Conservation (phyloP, 2,329 filamentous ascomycete species). For the Botrytis galanthina region DNA sequence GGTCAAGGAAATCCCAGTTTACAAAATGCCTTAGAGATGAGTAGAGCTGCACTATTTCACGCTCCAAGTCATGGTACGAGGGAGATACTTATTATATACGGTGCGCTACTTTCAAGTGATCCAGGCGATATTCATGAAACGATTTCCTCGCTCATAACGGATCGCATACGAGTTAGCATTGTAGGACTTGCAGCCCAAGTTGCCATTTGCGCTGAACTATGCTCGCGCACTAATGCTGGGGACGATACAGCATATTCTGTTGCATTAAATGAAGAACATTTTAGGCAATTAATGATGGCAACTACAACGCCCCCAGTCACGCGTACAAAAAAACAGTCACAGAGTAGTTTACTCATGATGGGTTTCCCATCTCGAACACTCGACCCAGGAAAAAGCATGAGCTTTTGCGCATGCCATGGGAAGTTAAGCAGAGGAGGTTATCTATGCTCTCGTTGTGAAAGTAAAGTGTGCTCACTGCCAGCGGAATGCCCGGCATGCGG, state of each 20-base stretch:
- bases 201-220: constrained; percentile 87
- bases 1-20: constrained; percentile 75
- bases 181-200: constrained; percentile 90
- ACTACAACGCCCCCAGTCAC: constrained; percentile 88
- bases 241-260: constrained; percentile 76
- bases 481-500: constrained; percentile 89
- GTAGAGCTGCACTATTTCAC: constrained; percentile 85
- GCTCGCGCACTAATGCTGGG: constrained; percentile 80
- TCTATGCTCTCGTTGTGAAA: constrained; percentile 80
- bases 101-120: constrained; percentile 84
- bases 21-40: constrained; percentile 96
- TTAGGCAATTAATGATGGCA: constrained; percentile 82
- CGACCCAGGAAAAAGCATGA: constrained; percentile 61
- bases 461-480: constrained; percentile 86
- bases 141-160: constrained; percentile 71
- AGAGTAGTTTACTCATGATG: constrained; percentile 84
- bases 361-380: constrained; percentile 88
- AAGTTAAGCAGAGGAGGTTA: constrained; percentile 81
- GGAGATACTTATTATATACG: constrained; percentile 89
- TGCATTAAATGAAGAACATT: constrained; percentile 82
- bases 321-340: constrained; percentile 58
- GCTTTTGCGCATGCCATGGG: constrained; percentile 89
- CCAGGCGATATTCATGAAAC: constrained; percentile 95
- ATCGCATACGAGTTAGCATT: constrained; percentile 83
- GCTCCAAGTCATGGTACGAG: constrained; percentile 90